Evolutionary conservation across 257 asterid species (phyloP), one percentile per base, ranked within the genome.

Genomic region (Henckelia pumila): DNA sequence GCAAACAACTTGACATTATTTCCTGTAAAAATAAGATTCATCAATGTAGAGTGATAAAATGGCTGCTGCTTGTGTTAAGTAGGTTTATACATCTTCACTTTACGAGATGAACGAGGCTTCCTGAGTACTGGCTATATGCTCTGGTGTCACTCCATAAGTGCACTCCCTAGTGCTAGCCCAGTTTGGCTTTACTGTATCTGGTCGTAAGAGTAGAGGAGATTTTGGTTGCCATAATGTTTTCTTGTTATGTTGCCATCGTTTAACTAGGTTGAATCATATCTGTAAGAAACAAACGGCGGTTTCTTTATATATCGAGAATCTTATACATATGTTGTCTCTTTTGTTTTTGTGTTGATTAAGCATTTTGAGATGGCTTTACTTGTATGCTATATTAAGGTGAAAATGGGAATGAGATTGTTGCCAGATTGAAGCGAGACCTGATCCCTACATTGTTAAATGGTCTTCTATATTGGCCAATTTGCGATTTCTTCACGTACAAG

Each of bases 401-500:
- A 59, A 82, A 25, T 62, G 80, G 78, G 4, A 69, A 52, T 20
- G 95, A 92, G 79, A 85, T 89, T 60, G 77, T 70, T 69, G 95
- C 88, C 66, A 78, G 97, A 74, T 81, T 88, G 85, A 85, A 78
- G 72, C 81, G 96, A n/a, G 97, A 92, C 69, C 75, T 89, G 76
- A 73, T 92, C 69, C 97, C 98, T 0, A 89, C 97, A 58, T 63
- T 86, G 83, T 65, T 77, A 63, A 83, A 76, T 28, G 98, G 97
- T 56, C 85, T 89, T 53, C 58, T 92, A 71, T 88, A 73, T 81
- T 92, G 96, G 98, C 98, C 98, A 14, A 6, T 83, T 9, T 92
- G 98, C 59, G 98, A 92, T 73, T 88, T 89, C 83, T 56, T 92
- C 63, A 89, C 97, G 23, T 89, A 73, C 85, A 92, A 82, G 83